phyloP scores from a whole-genome alignment of 2,329 filamentous ascomycete genomes.

The Apiospora phragmitis region DNA sequence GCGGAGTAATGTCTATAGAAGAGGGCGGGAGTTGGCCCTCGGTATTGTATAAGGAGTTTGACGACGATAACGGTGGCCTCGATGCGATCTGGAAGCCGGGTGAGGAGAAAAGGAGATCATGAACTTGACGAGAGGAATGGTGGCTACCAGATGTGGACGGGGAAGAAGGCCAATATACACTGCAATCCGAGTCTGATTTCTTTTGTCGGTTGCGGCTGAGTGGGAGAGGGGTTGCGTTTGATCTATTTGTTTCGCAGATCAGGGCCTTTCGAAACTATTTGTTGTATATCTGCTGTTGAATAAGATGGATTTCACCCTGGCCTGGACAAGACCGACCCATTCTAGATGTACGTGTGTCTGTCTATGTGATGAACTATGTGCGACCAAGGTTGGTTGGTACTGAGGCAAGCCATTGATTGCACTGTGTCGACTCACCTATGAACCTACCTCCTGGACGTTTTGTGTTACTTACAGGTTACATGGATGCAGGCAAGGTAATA shows the following conservation, averaged over 20 bases:
- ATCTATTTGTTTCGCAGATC: background rate
- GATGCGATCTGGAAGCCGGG: background rate
- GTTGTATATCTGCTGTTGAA: background rate
- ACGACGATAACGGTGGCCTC: background rate
- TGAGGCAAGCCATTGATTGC: background rate
- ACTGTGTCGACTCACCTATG: background rate
- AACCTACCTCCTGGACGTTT: background rate
- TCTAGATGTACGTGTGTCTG: background rate
- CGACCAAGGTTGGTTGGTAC: background rate
- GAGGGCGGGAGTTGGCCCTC: background rate
- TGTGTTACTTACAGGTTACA: no score
- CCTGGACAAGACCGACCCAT: background rate
- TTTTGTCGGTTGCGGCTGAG: background rate
- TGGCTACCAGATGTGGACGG: background rate
- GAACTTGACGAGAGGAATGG: background rate
- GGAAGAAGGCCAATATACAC: background rate
- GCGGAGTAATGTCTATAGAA: conserved; percentile 26
- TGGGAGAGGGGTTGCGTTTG: background rate
- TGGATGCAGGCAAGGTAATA: no score
- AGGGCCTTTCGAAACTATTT: background rate
- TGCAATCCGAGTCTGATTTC: conserved; percentile 2
- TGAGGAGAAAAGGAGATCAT: background rate
- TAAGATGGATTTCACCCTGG: background rate
- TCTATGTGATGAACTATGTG: background rate
- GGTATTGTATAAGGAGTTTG: conserved; percentile 5